Conservation (phyloP, 2,329 filamentous ascomycete species). For the Monosporascus sp. region DNA sequence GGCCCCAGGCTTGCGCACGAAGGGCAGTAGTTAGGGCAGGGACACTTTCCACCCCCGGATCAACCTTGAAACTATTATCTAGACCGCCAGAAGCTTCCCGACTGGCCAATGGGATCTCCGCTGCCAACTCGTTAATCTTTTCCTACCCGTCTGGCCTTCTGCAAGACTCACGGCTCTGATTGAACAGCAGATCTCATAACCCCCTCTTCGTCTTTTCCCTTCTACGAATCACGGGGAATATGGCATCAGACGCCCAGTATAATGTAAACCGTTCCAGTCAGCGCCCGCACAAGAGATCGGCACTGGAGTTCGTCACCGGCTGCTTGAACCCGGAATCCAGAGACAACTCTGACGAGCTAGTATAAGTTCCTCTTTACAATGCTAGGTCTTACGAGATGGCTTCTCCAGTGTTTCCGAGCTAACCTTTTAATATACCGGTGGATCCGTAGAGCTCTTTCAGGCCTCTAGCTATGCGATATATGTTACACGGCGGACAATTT, state of each 20-base stretch:
- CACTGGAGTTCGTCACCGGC: conserved; percentile 15
- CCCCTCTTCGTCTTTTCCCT: conserved; percentile 11
- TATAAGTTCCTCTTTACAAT: not conserved
- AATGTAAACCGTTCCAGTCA: not conserved
- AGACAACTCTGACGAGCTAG: not conserved
- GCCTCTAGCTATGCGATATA: not conserved
- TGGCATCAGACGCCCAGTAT: not conserved
- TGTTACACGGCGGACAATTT: not conserved
- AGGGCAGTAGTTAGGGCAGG: not conserved
- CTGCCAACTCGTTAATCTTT: conserved; percentile 14
- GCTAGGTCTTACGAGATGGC: not conserved
- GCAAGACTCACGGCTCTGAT: conserved; percentile 12
- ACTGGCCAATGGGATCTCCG: conserved; percentile 16
- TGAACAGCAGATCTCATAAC: conserved; percentile 21
- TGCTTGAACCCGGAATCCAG: conserved; percentile 10
- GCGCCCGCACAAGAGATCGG: conserved; percentile 7
- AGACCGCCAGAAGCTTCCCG: conserved; percentile 22
- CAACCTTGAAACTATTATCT: conserved; percentile 10
- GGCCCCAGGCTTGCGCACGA: not conserved
- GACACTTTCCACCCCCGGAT: not conserved
- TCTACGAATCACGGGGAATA: conserved; percentile 3
- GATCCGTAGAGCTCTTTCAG: not conserved
- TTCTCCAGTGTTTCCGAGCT: not conserved
- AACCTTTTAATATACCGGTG: not conserved
- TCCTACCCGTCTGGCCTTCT: conserved; percentile 9